Evolutionary conservation across 2,329 filamentous ascomycete species (phyloP), one percentile per base, ranked within the genome.

Genomic region (Boeremia exigua): DNA sequence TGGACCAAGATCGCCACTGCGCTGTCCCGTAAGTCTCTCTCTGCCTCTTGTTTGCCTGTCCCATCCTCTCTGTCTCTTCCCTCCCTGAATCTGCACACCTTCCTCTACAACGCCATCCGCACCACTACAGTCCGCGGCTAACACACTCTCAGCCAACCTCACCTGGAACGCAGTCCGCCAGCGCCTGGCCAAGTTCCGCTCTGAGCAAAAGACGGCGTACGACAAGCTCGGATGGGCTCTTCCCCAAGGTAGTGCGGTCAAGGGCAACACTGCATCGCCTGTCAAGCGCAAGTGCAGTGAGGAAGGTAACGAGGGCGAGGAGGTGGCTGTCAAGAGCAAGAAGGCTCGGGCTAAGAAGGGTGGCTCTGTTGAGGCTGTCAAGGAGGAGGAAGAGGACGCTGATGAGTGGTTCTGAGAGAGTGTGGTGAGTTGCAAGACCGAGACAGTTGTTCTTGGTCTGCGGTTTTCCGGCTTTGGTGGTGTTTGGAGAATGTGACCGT

Each of bases 131-230:
- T n/a, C n/a, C n/a, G n/a, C n/a, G n/a, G n/a, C n/a, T n/a, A n/a
- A n/a, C n/a, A n/a, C 25, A 6, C 4, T 8, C 28, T 2, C 39
- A 55, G 52, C 45, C 7, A n/a, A 11, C 12, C 14, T 40, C 2
- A 44, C 27, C 39, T 48, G 11, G 7, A 33, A 55, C n/a, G 53
- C 15, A 12, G 46, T 56, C 12, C 38, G 39, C n/a, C 48, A 50
- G 23, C 53, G 53, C 47, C 4, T 39, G 25, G 5, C 5, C 29
- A 50, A 47, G 40, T 6, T 50, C 2, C 46, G 53, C 6, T 1
- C 6, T 0, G 53, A 56, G 42, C 32, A 44, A 34, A 45, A 46
- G 34, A 25, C 33, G 6, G 32, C 15, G 39, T 50, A 17, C 33
- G 46, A 50, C 10, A 34, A 46, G 12, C 12, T 56, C 4, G 46